phyloP scores from a whole-genome alignment of 164 flowering plant genomes.

The Magnolia officinalis region DNA sequence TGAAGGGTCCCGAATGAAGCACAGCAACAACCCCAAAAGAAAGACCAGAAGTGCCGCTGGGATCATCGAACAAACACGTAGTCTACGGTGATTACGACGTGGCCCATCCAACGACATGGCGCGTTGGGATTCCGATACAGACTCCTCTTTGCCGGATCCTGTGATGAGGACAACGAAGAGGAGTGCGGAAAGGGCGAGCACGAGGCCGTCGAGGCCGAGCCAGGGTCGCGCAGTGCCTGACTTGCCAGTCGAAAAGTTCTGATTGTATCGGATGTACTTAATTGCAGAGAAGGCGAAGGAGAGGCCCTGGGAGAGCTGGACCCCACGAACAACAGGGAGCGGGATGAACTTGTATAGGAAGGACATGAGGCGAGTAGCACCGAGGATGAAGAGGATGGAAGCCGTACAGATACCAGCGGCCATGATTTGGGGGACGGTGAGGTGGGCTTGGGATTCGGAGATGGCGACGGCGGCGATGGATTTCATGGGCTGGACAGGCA shows the following conservation, averaged over 20 bases:
- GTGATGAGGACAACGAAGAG: conserved; percentile 50
- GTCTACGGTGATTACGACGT: conserved; percentile 11
- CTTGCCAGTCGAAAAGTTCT: conserved; percentile 48
- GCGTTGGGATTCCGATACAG: neutral
- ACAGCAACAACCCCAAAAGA: conserved; percentile 49
- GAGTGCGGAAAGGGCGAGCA: conserved; percentile 55
- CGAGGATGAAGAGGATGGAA: conserved; percentile 59
- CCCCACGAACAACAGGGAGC: conserved; percentile 85
- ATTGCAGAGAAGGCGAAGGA: conserved; percentile 79
- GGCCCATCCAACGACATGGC: neutral
- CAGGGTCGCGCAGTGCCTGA: conserved; percentile 48
- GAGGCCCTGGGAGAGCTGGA: conserved; percentile 90
- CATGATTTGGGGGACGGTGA: conserved; percentile 62
- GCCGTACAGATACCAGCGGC: conserved; percentile 82
- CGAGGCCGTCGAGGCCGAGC: conserved; percentile 75
- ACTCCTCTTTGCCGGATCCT: conserved; percentile 44
- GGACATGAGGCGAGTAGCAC: conserved; percentile 83
- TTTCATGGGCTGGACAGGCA: conserved; percentile 98
- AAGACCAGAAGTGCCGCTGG: conserved; percentile 74
- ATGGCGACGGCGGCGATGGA: conserved; percentile 92
- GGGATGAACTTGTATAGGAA: conserved; percentile 61
- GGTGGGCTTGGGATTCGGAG: conserved; percentile 51
- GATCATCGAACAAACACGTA: conserved; percentile 40
- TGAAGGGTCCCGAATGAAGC: conserved; percentile 68
- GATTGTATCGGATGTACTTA: conserved; percentile 65